These are phyloP conservation scores for Gaeumannomyces tritici DNA, from an alignment of 2,329 filamentous ascomycete genomes.

Conservation along the genomic window DNA sequence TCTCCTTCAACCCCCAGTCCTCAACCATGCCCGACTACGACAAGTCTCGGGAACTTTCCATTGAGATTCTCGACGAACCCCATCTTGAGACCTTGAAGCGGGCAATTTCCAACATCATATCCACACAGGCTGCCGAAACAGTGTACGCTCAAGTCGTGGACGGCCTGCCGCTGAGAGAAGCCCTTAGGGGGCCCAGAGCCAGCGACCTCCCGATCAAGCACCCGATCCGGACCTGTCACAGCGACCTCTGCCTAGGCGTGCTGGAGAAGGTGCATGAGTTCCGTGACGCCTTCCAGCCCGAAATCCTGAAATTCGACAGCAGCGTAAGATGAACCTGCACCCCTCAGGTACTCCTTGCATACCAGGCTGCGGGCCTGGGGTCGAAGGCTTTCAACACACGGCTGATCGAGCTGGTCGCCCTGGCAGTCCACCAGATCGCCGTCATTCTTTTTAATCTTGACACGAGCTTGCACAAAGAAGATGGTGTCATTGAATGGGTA, in stretches of 20 bases:
- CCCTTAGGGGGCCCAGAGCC: neutral
- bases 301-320: too few species aligned
- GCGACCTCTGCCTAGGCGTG: too few species aligned
- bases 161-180: constrained; percentile 8
- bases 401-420: constrained; percentile 20
- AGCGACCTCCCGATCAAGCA: too few species aligned
- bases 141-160: constrained; percentile 14
- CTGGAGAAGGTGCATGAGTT: too few species aligned
- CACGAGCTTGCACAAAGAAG: constrained; percentile 12
- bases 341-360: constrained; percentile 14
- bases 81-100: constrained; percentile 5
- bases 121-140: constrained; percentile 8
- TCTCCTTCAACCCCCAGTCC: too few species aligned
- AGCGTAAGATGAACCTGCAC: too few species aligned
- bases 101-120: constrained; percentile 8
- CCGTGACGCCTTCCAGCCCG: too few species aligned
- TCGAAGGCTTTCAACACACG: constrained; percentile 17
- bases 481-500: constrained; percentile 12
- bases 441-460: constrained; percentile 12
- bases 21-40: neutral
- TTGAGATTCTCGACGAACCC: neutral
- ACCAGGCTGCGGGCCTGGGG: constrained; percentile 11
- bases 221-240: too few species aligned
- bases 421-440: constrained; percentile 19
- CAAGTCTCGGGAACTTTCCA: constrained; percentile 5